Percentiles rank a stretch among this genome's conserved stretches.
These are phyloP conservation scores for Chenopodium album DNA, from an alignment of 148 eudicot species.

Conservation along the genomic window DNA sequence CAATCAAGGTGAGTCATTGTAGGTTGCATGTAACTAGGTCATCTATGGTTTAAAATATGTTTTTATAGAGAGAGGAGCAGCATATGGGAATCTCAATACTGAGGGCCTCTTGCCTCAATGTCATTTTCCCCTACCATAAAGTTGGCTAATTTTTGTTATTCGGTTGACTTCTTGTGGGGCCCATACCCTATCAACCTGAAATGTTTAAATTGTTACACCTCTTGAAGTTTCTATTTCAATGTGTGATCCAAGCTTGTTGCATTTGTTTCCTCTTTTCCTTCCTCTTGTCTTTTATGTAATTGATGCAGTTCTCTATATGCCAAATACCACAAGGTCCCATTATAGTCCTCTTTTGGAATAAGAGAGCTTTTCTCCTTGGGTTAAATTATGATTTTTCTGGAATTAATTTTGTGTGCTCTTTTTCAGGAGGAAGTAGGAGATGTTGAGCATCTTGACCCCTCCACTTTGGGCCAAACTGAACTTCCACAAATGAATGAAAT, in stretches of 20 bases:
- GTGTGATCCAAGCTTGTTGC: not conserved
- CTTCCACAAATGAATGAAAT: conserved; percentile 34
- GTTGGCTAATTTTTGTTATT: not conserved
- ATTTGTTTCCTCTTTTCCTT: not conserved
- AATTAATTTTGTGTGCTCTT: conserved; percentile 27
- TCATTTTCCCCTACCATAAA: not conserved
- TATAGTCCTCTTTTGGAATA: not conserved
- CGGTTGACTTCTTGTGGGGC: not conserved
- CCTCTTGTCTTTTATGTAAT: not conserved
- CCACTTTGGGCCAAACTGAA: conserved; percentile 28
- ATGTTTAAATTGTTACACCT: not conserved
- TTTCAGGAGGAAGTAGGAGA: conserved; percentile 54
- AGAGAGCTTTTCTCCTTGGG: not conserved
- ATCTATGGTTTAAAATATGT: not conserved
- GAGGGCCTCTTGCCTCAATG: not conserved
- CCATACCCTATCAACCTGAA: not conserved
- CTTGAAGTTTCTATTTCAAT: not conserved
- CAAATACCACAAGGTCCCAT: not conserved
- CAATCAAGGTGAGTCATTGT: conserved; percentile 46
- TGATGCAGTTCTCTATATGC: not conserved
- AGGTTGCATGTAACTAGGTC: conserved; percentile 6
- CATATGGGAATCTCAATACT: not conserved
- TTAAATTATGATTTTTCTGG: not conserved
- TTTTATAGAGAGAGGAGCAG: not conserved
- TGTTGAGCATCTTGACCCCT: conserved; percentile 30